Evolutionary conservation across 1,139 yeast species (phyloP).

Genomic region (Saccharomyces hybrid): DNA sequence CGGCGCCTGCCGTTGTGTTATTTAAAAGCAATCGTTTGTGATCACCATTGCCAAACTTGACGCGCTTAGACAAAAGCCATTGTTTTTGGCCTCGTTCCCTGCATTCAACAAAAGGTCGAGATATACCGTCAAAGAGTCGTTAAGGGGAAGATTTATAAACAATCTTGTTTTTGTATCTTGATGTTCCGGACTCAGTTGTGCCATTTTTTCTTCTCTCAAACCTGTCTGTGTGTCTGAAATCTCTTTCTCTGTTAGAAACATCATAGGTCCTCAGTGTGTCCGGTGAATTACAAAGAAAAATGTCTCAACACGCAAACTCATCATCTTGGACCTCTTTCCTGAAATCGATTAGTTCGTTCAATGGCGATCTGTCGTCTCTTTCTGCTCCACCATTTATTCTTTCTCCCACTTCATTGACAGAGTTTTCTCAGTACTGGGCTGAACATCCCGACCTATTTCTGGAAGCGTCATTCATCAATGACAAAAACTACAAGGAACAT

Average conservation of each 20-base stretch:
- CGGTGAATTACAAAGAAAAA: conserved; percentile 2
- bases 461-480: conserved; percentile 50
- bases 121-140: not conserved
- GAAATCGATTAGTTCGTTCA: conserved; percentile 88
- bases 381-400: conserved; percentile 97
- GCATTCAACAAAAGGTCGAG: not conserved
- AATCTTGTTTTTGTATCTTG: not conserved
- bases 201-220: not conserved
- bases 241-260: not conserved
- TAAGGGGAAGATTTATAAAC: not conserved
- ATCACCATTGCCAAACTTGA: not conserved
- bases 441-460: conserved; percentile 82
- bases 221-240: not conserved
- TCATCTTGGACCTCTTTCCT: conserved; percentile 70
- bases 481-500: conserved; percentile 26
- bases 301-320: conserved; percentile 27
- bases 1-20: not conserved
- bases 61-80: not conserved
- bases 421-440: conserved; percentile 88
- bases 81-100: conserved; percentile 1
- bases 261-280: not conserved
- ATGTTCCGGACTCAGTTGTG: not conserved
- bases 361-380: conserved; percentile 86
- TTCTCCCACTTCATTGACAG: conserved; percentile 80
- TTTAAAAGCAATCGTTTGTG: not conserved